Percentiles rank a stretch among this genome's conserved stretches.
Conservation (phyloP, 129 eudicot genomes). For the Deinandra increscens region DNA sequence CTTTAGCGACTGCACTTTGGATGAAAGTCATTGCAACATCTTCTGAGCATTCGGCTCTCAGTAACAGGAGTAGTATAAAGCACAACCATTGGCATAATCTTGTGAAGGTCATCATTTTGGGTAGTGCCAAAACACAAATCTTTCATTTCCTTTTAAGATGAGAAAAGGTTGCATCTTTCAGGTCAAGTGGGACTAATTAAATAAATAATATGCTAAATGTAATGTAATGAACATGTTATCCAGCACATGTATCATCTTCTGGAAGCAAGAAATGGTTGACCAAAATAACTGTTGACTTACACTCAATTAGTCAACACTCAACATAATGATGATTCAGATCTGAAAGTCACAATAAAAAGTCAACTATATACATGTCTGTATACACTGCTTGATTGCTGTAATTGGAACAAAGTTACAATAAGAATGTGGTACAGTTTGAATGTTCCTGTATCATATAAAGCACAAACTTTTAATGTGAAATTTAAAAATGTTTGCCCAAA, state of each 20-base stretch:
- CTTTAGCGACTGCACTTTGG: conserved; percentile 44
- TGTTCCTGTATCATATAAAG: too few relatives aligned
- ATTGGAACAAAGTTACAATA: too few relatives aligned
- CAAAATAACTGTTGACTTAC: background rate
- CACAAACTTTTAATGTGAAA: too few relatives aligned
- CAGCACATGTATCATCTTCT: conserved; percentile 15
- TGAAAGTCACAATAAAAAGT: background rate
- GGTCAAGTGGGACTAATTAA: conserved; percentile 24
- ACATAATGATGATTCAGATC: conserved; percentile 6
- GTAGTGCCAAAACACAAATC: conserved; percentile 7
- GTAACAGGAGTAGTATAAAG: conserved; percentile 17
- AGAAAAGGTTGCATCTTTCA: conserved; percentile 16
- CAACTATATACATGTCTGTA: background rate
- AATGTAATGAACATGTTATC: conserved; percentile 24
- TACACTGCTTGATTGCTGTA: too few relatives aligned
- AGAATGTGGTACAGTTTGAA: too few relatives aligned
- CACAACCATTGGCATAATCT: conserved; percentile 31
- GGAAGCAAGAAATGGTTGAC: conserved; percentile 26
- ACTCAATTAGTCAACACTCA: conserved; percentile 17
- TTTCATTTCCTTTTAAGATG: conserved; percentile 28
- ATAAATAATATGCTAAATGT: background rate
- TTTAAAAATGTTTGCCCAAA: background rate
- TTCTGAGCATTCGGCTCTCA: conserved; percentile 35
- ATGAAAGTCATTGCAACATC: conserved; percentile 38
- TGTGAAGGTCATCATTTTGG: conserved; percentile 23